phyloP scores from a whole-genome alignment of 2,329 filamentous ascomycete genomes.

The Ploettnerulaceae sp. region DNA sequence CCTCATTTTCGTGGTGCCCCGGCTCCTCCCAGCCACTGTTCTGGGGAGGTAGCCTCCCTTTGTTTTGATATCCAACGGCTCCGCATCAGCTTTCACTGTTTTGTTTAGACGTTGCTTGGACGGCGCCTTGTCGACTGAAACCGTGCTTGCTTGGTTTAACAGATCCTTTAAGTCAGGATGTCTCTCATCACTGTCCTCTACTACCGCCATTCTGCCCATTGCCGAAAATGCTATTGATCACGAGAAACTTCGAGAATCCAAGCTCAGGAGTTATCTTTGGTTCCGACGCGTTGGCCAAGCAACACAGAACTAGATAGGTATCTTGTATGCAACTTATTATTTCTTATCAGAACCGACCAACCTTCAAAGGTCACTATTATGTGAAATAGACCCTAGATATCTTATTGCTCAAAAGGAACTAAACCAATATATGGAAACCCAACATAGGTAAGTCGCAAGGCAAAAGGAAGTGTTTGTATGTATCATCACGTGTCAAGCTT shows the following conservation, averaged over 20 bases:
- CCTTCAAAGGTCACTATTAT: background rate
- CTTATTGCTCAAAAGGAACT: background rate
- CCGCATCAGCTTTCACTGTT: background rate
- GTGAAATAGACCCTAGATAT: background rate
- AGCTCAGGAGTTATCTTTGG: background rate
- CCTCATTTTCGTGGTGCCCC: background rate
- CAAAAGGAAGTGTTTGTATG: background rate
- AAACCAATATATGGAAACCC: too few relatives aligned
- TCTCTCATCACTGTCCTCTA: conserved; percentile 25
- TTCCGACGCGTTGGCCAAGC: background rate
- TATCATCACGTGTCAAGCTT: background rate
- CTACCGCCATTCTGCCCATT: conserved; percentile 23
- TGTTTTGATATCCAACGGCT: background rate
- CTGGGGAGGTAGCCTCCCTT: background rate
- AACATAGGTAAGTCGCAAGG: too few relatives aligned
- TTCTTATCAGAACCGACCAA: too few relatives aligned
- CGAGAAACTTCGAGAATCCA: background rate
- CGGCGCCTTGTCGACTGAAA: background rate
- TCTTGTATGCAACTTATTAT: background rate
- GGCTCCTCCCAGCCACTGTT: background rate
- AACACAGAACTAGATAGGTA: background rate
- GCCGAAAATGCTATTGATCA: background rate
- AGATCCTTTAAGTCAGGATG: conserved; percentile 22
- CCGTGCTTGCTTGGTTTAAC: background rate
- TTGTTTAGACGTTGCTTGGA: background rate